These are phyloP conservation scores for Plasmodiophora brassicae DNA, from an alignment of 208 protist species.

Conservation along the genomic window DNA sequence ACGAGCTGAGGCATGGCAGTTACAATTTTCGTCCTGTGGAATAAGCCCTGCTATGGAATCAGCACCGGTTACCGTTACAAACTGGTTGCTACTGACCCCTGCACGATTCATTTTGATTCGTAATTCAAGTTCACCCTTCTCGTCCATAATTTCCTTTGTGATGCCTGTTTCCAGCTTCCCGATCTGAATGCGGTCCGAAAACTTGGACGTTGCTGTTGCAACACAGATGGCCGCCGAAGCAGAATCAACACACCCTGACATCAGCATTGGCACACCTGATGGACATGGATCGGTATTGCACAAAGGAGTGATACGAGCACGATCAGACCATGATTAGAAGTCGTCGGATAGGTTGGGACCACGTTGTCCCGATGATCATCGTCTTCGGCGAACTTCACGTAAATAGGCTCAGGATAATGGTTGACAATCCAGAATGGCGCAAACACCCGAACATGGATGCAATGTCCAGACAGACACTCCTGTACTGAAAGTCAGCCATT, in stretches of 20 bases:
- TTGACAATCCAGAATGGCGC: background rate
- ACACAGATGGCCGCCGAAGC: background rate
- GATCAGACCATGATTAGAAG: background rate
- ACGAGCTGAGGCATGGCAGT: background rate
- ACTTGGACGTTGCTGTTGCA: background rate
- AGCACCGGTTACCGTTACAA: background rate
- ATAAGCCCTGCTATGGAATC: background rate
- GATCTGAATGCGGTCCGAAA: background rate
- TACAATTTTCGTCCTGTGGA: background rate
- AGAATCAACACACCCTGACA: background rate
- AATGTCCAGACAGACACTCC: background rate
- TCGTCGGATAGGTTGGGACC: background rate
- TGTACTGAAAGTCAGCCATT: no score
- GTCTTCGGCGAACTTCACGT: background rate
- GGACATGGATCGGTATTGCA: background rate
- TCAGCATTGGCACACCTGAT: background rate
- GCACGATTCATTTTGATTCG: background rate
- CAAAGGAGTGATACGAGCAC: background rate
- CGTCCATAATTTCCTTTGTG: background rate
- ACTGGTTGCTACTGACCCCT: background rate
- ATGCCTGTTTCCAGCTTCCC: background rate
- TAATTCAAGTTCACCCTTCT: background rate
- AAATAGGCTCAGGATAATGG: background rate
- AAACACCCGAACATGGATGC: background rate
- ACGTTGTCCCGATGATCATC: background rate